Percentiles rank a stretch among this genome's conserved stretches.
Evolutionary conservation across 2,329 filamentous ascomycete species (phyloP).

Genomic region (Falciphora oryzae): DNA sequence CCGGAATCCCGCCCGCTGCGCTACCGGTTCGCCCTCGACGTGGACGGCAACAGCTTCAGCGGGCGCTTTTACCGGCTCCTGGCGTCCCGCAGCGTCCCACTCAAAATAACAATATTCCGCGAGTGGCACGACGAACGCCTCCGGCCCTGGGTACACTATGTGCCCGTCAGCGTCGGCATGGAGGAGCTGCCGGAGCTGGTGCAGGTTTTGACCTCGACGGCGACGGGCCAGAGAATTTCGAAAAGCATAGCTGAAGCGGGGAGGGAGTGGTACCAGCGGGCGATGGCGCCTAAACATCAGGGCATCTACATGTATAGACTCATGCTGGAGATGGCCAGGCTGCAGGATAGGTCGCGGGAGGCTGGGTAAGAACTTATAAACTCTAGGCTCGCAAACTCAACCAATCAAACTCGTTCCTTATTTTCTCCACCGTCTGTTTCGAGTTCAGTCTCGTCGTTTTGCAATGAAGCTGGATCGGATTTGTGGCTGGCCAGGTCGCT

Average conservation of each 20-base stretch:
- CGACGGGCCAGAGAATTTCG: conserved; percentile 41
- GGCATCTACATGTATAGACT: conserved; percentile 54
- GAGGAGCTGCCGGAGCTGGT: conserved; percentile 45
- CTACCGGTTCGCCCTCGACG: conserved; percentile 38
- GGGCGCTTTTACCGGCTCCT: conserved; percentile 44
- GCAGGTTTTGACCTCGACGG: conserved; percentile 34
- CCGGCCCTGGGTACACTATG: conserved; percentile 47
- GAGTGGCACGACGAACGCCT: conserved; percentile 52
- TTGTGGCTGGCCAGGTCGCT: no score
- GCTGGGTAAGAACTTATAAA: neutral
- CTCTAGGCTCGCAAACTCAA: no score
- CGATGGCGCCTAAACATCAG: conserved; percentile 52
- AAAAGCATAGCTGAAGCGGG: conserved; percentile 46
- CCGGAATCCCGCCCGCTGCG: conserved; percentile 19
- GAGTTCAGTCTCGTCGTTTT: no score
- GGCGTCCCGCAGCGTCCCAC: conserved; percentile 34
- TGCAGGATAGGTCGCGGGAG: conserved; percentile 27
- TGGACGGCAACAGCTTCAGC: conserved; percentile 49
- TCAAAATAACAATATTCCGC: conserved; percentile 43
- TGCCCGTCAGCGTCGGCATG: conserved; percentile 41
- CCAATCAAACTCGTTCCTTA: no score
- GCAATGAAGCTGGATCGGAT: no score
- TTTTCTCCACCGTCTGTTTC: no score
- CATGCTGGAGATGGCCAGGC: conserved; percentile 46
- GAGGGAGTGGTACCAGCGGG: conserved; percentile 45